Evolutionary conservation across 208 protist species (phyloP), one percentile per base, ranked within the genome.

Genomic region (Leishmania tarentolae): DNA sequence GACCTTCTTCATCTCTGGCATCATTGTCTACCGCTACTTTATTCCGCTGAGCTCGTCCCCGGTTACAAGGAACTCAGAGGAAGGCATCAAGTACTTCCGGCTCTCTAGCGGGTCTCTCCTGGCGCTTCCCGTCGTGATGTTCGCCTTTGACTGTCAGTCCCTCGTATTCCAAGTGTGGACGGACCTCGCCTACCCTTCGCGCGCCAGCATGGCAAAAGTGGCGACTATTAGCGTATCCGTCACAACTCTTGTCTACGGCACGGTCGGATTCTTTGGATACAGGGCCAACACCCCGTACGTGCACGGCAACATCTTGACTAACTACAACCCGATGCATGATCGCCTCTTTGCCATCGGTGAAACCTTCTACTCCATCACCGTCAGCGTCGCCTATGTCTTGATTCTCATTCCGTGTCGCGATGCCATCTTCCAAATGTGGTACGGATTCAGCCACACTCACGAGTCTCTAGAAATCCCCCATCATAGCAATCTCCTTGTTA

Each of bases 91-190:
- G 53, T 92, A 90, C 80, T 84, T 93, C 79, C 72, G 79, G 59
- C 53, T 91, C 46, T 91, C 89, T 31, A 68, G 61, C 21, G 83
- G 80, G 28, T 84, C 83, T 1, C 76, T 93, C 9, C 74, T 93
- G 35, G 72, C 87, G 0, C 76, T 95, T 11, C 92, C 92, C 1
- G 88, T 95, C 3, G 83, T 95, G 76, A 90, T 93, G 82, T 95
- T 95, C 69, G 88, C 90, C 37, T 95, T 92, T 71, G 92, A 93
- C 71, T 95, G 92, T 69, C 92, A 95, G 77, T 90, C 92, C 5
- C 79, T 95, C 0, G 88, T 92, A 0, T 95, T 95, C 80, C 90
- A 93, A 76, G 66, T 95, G 3, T 93, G 90, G 81, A 77, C 87
- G 4, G 76, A 80, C 19, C 79, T 95, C 28, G 47, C 70, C 24